Evolutionary conservation across 2,329 filamentous ascomycete species (phyloP), one percentile per base, ranked within the genome.

Genomic region (Fusarium sp.): DNA sequence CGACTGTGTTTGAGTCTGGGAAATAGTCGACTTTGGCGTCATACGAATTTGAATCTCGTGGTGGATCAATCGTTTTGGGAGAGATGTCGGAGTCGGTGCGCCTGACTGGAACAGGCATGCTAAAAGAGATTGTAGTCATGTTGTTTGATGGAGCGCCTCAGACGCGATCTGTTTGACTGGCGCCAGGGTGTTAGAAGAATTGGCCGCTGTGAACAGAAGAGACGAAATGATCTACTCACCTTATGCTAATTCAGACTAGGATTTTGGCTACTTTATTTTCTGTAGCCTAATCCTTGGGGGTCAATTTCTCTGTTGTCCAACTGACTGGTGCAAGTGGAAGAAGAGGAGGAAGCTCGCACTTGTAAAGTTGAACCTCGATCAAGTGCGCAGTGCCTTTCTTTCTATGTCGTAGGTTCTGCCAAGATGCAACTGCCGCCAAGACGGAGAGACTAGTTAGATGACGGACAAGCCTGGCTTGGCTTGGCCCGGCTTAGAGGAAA

Each of bases 11-110:
- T 38, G 54, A 60, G 29, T 74, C 73, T 32, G 73, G 68, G 46
- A 79, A 78, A 47, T 78, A 77, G 24, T 70, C 79, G 47, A 24
- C 16, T 32, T 72, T 52, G 16, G 48, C 18, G 15, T 41, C 53
- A 38, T 48, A 41, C 29, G 45, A 27, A 13, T 66, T 68, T 52
- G 73, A 62, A 15, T 58, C 51, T 64, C 62, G 62, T 5, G 69
- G 67, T 20, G 76, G 73, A 18, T 58, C 43, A 10, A 74, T 62
- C 9, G 83, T 80, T 57, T 77, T 78, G 29, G 84, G 83, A 61
- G 84, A 85, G 59, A 85, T 72, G 47, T 84, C 82, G 20, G 80
- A 82, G 66, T 81, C 82, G 53, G 82, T 77, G 63, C 79, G 82
- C 55, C 76, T 74, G 34, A 76, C 56, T 34, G 69, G 41, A 48